phyloP scores from a whole-genome alignment of 805 yeast species.

The Debaryomyces hansenii region DNA sequence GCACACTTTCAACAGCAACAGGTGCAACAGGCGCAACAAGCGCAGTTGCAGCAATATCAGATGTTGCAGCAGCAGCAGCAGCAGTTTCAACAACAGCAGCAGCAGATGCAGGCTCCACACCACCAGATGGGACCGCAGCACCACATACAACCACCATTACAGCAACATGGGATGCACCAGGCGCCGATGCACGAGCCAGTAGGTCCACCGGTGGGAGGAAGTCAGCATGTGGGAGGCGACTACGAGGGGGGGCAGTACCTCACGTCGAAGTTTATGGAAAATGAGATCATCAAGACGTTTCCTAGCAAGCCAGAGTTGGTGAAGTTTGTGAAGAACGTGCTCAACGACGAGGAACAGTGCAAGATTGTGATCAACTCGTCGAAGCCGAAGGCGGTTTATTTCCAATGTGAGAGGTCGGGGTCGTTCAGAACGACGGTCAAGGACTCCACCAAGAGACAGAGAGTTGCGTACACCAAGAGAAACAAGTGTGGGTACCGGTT shows the following conservation, averaged over 20 bases:
- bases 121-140: slow-evolving; percentile 14
- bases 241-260: slow-evolving; percentile 16
- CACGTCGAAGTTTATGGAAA: slow-evolving; percentile 25
- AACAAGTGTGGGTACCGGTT: slow-evolving; percentile 47
- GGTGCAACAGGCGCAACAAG: slow-evolving; percentile 14
- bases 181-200: slow-evolving; percentile 6
- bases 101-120: slow-evolving; percentile 13
- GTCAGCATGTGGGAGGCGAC: slow-evolving; percentile 10
- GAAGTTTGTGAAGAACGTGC: slow-evolving; percentile 36
- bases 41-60: slow-evolving; percentile 8
- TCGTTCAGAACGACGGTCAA: slow-evolving; percentile 47
- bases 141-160: slow-evolving; percentile 7
- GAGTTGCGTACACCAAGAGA: slow-evolving; percentile 48
- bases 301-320: slow-evolving; percentile 26
- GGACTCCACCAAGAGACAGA: slow-evolving; percentile 44
- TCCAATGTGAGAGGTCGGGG: slow-evolving; percentile 48
- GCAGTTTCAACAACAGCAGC: slow-evolving; percentile 12
- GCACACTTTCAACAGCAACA: slow-evolving; percentile 13
- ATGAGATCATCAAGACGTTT: slow-evolving; percentile 33
- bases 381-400: slow-evolving; percentile 48
- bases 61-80: slow-evolving; percentile 11
- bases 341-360: slow-evolving; percentile 38
- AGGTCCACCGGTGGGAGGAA: slow-evolving; percentile 6
- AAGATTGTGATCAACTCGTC: slow-evolving; percentile 47
- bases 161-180: slow-evolving; percentile 15